phyloP scores from a whole-genome alignment of 345 rosid species.

The Rhizophora apiculata region DNA sequence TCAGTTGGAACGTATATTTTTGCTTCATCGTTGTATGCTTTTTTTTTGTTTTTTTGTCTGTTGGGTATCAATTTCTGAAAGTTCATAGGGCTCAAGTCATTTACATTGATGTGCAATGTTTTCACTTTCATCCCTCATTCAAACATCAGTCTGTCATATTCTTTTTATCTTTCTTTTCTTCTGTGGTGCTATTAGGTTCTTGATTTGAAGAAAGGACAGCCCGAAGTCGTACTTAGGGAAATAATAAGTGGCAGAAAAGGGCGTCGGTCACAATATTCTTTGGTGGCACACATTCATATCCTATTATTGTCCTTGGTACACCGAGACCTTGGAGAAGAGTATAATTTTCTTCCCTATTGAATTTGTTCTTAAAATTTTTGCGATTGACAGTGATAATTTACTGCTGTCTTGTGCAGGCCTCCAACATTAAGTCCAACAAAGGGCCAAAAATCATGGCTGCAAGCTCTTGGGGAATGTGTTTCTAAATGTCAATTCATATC shows the following conservation, averaged over 20 bases:
- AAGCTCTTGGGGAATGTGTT: slow-evolving; percentile 42
- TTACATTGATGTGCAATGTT: too few species aligned
- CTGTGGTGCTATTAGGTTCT: slow-evolving; percentile 42
- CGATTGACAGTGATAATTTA: slow-evolving; percentile 10
- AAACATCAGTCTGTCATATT: background rate
- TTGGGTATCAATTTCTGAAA: background rate
- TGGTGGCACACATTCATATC: slow-evolving; percentile 49
- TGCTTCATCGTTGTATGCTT: background rate
- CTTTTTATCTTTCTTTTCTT: slow-evolving; percentile 16
- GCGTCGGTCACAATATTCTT: slow-evolving; percentile 48
- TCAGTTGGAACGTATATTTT: background rate
- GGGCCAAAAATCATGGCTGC: slow-evolving; percentile 52
- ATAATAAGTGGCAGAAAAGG: slow-evolving; percentile 45
- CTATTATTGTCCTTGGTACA: slow-evolving; percentile 52
- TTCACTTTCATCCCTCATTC: too few species aligned
- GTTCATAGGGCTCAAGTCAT: too few species aligned
- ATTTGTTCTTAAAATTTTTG: slow-evolving; percentile 1
- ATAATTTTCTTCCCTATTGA: slow-evolving; percentile 18
- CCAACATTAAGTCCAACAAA: slow-evolving; percentile 41
- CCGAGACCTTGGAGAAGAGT: slow-evolving; percentile 55
- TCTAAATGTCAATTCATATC: slow-evolving; percentile 33
- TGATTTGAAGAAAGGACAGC: slow-evolving; percentile 65
- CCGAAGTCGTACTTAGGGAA: slow-evolving; percentile 63
- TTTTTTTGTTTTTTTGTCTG: background rate
- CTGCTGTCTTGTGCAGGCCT: slow-evolving; percentile 38